These are phyloP conservation scores for Escallonia rubra DNA, from an alignment of 129 eudicot genomes.

Conservation along the genomic window DNA sequence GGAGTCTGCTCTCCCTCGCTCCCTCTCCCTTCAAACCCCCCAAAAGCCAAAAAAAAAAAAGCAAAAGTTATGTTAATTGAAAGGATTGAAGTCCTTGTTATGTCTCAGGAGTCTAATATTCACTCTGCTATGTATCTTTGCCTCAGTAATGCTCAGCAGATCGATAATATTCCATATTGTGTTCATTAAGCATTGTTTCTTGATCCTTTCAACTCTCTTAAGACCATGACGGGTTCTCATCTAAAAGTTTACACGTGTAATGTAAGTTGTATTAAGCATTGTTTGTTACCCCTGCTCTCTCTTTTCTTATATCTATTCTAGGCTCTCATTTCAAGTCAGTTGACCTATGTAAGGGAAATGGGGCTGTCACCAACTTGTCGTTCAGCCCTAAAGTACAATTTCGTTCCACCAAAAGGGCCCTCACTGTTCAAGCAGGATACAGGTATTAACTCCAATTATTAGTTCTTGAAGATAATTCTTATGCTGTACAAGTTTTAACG, in stretches of 20 bases:
- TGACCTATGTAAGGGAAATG: slow-evolving; percentile 8
- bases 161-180: too few relatives aligned
- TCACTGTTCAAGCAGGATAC: slow-evolving; percentile 50
- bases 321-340: slow-evolving; percentile 28
- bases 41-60: neutral
- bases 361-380: slow-evolving; percentile 17
- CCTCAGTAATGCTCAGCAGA: neutral
- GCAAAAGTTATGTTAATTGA: neutral
- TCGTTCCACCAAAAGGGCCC: slow-evolving; percentile 28
- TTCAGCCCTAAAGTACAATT: slow-evolving; percentile 20
- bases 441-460: slow-evolving; percentile 31
- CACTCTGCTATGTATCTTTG: neutral
- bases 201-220: neutral
- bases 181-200: too few relatives aligned
- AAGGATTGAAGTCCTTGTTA: neutral
- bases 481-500: neutral
- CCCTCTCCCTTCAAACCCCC: too few relatives aligned
- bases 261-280: neutral
- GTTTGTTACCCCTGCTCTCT: neutral
- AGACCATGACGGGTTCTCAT: neutral
- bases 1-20: too few relatives aligned
- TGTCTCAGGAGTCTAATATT: neutral
- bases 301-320: neutral
- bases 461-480: neutral
- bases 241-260: neutral